Evolutionary conservation across 192 early-diverging fungal species (phyloP).

Genomic region (Lunasporangiospora selenospora): DNA sequence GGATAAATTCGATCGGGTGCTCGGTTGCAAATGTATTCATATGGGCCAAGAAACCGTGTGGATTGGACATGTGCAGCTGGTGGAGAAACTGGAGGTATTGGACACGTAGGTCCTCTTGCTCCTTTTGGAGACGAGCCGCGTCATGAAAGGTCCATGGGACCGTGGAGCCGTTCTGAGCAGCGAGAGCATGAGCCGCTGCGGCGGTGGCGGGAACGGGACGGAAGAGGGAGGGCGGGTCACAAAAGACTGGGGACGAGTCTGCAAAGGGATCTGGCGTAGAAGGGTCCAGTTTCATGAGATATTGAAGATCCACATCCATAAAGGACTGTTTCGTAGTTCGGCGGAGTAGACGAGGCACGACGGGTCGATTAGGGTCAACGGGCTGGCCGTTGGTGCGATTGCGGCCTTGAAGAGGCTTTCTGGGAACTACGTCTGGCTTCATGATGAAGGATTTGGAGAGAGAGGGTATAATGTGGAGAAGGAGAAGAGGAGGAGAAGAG

Average conservation of each 20-base stretch:
- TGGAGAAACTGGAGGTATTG: constrained; percentile 43
- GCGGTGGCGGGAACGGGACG: constrained; percentile 22
- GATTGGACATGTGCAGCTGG: constrained; percentile 27
- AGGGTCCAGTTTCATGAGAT: constrained; percentile 38
- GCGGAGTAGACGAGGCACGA: constrained; percentile 37
- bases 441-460: constrained; percentile 1
- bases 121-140: constrained; percentile 28
- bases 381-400: constrained; percentile 14
- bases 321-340: constrained; percentile 46
- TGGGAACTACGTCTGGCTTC: constrained; percentile 28
- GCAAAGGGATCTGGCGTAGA: constrained; percentile 39
- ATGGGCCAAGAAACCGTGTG: constrained; percentile 33
- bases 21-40: constrained; percentile 45
- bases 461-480: too few relatives aligned
- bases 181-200: constrained; percentile 1
- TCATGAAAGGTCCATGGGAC: constrained; percentile 36
- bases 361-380: not conserved
- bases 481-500: too few relatives aligned
- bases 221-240: constrained; percentile 43
- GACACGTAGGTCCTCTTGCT: constrained; percentile 40
- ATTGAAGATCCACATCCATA: constrained; percentile 45
- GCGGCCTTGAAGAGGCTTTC: constrained; percentile 44
- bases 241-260: constrained; percentile 40
- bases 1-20: constrained; percentile 36
- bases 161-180: too few relatives aligned